Evolutionary conservation across 2,329 filamentous ascomycete species (phyloP), one percentile per base, ranked within the genome.

Genomic region (Sclerotinia glacialis): DNA sequence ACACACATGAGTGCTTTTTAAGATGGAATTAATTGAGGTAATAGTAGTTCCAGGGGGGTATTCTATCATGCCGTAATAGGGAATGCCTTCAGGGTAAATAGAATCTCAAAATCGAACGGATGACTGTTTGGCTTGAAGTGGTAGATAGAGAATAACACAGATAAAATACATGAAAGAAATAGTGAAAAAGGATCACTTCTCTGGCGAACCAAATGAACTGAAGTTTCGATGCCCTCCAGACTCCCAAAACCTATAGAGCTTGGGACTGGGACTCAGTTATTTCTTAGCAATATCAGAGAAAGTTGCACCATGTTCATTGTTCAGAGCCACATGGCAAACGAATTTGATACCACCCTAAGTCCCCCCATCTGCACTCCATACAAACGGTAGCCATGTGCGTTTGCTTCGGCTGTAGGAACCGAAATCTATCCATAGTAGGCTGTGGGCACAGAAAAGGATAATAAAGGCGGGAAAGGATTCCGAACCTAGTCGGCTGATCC

Each of bases 51-150:
- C 37, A 40, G 37, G 4, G 37, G 12, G 37, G n/a, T n/a, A 40
- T 14, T 4, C 37, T 0, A 5, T 40, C 11, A 3, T n/a, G n/a
- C n/a, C n/a, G n/a, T 3, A 14, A 40, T 40, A 11, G 37, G 8
- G 14, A 40, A 40, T 40, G 1, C 5, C 37, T 40, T 40, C 3
- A 40, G 8, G 14, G 37, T 40, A 14, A 5, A 40, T 2, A 14
- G 4, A 1, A 40, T 40, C 37, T 40, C 14, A 14, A 3, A 14
- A 64, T 56, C 5, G 40, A 67, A 42, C 66, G 63, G 11, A 67
- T 65, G 21, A 69, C 71, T 5, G 23, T 47, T 14, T 68, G 63
- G 18, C 18, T 46, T 5, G 44, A 21, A n/a, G n/a, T 46, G 1
- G 18, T 21, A 21, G 16, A n/a, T 46, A 46, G 44, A 18, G 18